Evolutionary conservation across 2,329 filamentous ascomycete species (phyloP).

Genomic region (Claviceps africana): DNA sequence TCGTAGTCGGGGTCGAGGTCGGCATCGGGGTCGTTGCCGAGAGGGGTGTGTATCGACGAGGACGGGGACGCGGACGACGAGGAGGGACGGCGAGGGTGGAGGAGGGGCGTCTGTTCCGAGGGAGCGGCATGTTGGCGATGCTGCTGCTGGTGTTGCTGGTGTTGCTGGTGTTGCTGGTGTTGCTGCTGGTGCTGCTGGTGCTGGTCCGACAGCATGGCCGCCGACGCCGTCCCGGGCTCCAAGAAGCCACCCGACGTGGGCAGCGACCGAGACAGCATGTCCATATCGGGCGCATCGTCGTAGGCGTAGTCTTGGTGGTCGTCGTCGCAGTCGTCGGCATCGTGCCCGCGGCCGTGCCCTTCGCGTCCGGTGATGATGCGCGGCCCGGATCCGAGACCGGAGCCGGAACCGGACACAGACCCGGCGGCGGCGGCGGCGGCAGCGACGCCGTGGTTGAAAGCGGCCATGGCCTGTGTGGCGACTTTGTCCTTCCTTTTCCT

Average conservation of each 20-base stretch:
- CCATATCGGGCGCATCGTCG: constrained; percentile 3
- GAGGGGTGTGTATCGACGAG: constrained; percentile 4
- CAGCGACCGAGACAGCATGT: constrained; percentile 24
- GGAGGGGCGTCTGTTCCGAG: constrained; percentile 15
- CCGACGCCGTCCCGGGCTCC: constrained; percentile 27
- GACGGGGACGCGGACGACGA: constrained; percentile 2
- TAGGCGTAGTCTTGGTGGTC: neutral
- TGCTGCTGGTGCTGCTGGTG: neutral
- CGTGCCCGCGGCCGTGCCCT: no score
- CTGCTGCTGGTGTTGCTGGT: neutral
- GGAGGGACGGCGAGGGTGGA: constrained; percentile 5
- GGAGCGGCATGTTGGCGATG: neutral
- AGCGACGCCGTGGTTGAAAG: neutral
- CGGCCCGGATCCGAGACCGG: neutral
- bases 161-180: neutral
- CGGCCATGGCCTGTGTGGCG: neutral
- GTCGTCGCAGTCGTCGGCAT: neutral
- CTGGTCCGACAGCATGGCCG: constrained; percentile 22
- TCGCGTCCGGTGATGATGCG: neutral
- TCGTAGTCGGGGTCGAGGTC: neutral
- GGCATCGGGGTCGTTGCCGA: neutral
- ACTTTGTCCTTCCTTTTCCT: neutral
- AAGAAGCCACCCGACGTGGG: constrained; percentile 24
- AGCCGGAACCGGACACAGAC: no score
- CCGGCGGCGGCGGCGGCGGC: neutral